phyloP scores from a whole-genome alignment of 768 basidiomycete species.

The Lentinula detonsa region DNA sequence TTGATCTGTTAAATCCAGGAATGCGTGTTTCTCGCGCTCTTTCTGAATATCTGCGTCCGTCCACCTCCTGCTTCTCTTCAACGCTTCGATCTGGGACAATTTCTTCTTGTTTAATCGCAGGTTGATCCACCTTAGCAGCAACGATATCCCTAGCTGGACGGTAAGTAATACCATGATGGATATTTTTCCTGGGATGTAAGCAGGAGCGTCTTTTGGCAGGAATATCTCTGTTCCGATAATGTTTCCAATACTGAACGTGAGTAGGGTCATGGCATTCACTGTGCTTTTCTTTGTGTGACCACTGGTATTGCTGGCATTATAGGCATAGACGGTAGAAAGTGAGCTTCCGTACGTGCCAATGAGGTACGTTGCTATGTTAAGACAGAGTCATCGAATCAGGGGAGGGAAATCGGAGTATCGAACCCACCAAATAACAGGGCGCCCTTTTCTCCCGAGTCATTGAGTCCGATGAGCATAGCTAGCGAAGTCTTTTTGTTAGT shows the following conservation, averaged over 20 bases:
- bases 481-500: neutral
- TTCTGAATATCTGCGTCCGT: conserved; percentile 49
- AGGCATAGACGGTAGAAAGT: conserved; percentile 51
- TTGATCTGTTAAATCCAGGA: conserved; percentile 58
- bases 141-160: conserved; percentile 42
- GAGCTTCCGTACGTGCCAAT: conserved; percentile 55
- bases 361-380: conserved; percentile 36
- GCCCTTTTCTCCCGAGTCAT: conserved; percentile 41
- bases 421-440: conserved; percentile 47
- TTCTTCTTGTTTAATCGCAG: conserved; percentile 46
- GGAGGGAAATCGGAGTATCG: too few species aligned
- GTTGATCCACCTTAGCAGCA: conserved; percentile 50
- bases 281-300: conserved; percentile 69
- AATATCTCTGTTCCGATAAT: conserved; percentile 62
- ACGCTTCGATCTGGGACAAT: conserved; percentile 29
- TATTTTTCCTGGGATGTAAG: conserved; percentile 61
- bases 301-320: conserved; percentile 58
- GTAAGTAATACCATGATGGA: conserved; percentile 56
- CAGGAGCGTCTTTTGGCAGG: conserved; percentile 53
- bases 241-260: conserved; percentile 51
- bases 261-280: conserved; percentile 54
- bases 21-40: conserved; percentile 56
- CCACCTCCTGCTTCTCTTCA: conserved; percentile 47
- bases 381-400: neutral
- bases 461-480: conserved; percentile 52